phyloP scores from a whole-genome alignment of 1,139 yeast genomes.

The Pichia sp. region DNA sequence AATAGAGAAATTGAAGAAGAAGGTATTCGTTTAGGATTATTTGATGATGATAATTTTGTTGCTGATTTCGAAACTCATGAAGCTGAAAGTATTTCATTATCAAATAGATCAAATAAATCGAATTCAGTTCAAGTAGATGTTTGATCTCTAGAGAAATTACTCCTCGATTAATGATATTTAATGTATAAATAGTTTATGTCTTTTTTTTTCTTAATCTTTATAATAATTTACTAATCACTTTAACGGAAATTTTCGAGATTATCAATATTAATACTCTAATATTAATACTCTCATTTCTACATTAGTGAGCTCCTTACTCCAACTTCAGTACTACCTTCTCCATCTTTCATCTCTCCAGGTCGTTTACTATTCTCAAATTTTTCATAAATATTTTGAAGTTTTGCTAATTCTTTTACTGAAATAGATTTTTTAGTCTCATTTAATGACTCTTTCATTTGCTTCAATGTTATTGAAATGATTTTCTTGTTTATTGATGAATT shows the following conservation, averaged over 20 bases:
- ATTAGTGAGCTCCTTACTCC: slow-evolving; percentile 64
- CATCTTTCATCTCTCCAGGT: slow-evolving; percentile 86
- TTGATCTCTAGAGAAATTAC: no score
- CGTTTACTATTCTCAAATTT: slow-evolving; percentile 67
- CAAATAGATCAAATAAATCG: no score
- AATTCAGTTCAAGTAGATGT: no score
- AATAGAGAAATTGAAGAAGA: slow-evolving; percentile 41
- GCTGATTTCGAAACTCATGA: slow-evolving; percentile 2
- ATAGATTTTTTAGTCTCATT: slow-evolving; percentile 82
- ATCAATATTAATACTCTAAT: neutral
- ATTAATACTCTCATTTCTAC: slow-evolving; percentile 5
- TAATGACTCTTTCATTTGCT: slow-evolving; percentile 58
- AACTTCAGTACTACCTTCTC: slow-evolving; percentile 70
- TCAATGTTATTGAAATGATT: slow-evolving; percentile 37
- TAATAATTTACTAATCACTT: no score
- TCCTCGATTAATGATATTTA: no score
- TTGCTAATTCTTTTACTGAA: slow-evolving; percentile 59
- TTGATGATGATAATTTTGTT: slow-evolving; percentile 29
- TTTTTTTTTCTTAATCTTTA: neutral
- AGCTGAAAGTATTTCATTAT: slow-evolving; percentile 1
- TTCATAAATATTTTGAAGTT: slow-evolving; percentile 57
- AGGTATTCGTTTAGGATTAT: slow-evolving; percentile 42
- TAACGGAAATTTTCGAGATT: no score
- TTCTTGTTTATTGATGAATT: no score
- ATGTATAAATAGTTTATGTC: neutral